These are phyloP conservation scores for Bretziella fagacearum DNA, from an alignment of 2,329 filamentous ascomycete genomes.

Conservation along the genomic window DNA sequence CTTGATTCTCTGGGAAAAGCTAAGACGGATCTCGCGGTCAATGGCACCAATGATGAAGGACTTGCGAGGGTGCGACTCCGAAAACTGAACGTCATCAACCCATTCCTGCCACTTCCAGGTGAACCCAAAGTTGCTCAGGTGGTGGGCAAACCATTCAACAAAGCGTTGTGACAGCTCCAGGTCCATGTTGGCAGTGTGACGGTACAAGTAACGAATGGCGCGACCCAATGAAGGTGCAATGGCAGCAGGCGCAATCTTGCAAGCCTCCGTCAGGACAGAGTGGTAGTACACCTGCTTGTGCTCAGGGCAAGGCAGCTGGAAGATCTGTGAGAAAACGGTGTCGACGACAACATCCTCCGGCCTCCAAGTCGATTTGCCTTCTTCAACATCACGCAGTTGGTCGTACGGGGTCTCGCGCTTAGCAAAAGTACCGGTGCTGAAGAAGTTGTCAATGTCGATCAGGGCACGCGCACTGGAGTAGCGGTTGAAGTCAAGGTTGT, in stretches of 20 bases:
- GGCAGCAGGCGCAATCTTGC: conserved; percentile 90
- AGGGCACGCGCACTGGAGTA: conserved; percentile 72
- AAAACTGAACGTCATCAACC: conserved; percentile 67
- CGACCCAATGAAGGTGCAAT: conserved; percentile 86
- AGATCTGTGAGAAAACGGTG: conserved; percentile 87
- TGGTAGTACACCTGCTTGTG: conserved; percentile 97
- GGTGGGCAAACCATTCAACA: conserved; percentile 94
- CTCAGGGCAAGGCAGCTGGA: conserved; percentile 70
- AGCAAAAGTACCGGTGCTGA: conserved; percentile 74
- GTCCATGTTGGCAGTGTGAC: conserved; percentile 66
- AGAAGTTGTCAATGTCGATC: conserved; percentile 91
- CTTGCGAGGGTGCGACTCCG: conserved; percentile 69
- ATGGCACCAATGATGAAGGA: conserved; percentile 81
- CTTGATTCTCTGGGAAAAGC: conserved; percentile 90
- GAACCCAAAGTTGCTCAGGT: conserved; percentile 97
- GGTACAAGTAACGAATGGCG: conserved; percentile 82
- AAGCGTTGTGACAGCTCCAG: conserved; percentile 76
- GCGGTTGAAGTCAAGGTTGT: conserved; percentile 83
- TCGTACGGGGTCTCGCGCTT: conserved; percentile 90
- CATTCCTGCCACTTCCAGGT: conserved; percentile 99
- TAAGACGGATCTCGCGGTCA: conserved; percentile 92
- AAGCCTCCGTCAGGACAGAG: conserved; percentile 81
- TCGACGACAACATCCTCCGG: conserved; percentile 96
- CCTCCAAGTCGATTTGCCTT: conserved; percentile 69
- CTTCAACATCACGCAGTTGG: conserved; percentile 54